These are phyloP conservation scores for Eucalyptus melliodora DNA, from an alignment of 345 rosid species.

Conservation along the genomic window DNA sequence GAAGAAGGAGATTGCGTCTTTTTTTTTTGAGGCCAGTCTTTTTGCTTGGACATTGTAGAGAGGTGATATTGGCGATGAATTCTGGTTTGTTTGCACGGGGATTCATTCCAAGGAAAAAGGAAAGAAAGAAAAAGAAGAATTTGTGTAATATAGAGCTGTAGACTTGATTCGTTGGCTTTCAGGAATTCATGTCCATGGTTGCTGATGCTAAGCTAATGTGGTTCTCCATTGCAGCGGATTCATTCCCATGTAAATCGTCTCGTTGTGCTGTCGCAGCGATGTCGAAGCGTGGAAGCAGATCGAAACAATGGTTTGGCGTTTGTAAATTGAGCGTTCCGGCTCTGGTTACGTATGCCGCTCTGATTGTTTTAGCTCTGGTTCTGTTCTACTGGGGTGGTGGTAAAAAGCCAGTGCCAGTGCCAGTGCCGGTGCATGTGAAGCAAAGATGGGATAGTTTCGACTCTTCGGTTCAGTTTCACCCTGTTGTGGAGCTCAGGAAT, in stretches of 20 bases:
- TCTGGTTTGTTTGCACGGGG: not conserved
- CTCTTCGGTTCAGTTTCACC: slow-evolving; percentile 16
- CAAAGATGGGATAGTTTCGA: slow-evolving; percentile 25
- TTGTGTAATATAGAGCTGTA: not conserved
- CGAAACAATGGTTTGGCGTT: slow-evolving; percentile 25
- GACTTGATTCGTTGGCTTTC: not conserved
- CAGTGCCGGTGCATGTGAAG: not conserved
- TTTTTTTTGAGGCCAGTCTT: not conserved
- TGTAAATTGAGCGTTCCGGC: slow-evolving; percentile 5
- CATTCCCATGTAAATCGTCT: not conserved
- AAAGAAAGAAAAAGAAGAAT: not conserved
- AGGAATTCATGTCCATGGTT: not conserved
- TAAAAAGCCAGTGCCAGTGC: slow-evolving; percentile 1
- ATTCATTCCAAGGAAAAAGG: not conserved
- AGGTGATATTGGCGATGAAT: not conserved
- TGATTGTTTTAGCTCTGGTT: slow-evolving; percentile 12
- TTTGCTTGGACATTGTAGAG: not conserved
- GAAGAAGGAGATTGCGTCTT: not conserved
- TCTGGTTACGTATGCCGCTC: slow-evolving; percentile 7
- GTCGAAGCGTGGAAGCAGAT: slow-evolving; percentile 43
- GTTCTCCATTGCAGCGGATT: not conserved
- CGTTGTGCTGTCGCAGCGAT: slow-evolving; percentile 15
- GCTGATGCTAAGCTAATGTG: not conserved
- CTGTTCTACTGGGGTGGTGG: slow-evolving; percentile 5
- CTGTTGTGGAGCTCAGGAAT: slow-evolving; percentile 47